phyloP scores from a whole-genome alignment of 78 protist genomes.

The Dictyostelium brefeldianum region DNA sequence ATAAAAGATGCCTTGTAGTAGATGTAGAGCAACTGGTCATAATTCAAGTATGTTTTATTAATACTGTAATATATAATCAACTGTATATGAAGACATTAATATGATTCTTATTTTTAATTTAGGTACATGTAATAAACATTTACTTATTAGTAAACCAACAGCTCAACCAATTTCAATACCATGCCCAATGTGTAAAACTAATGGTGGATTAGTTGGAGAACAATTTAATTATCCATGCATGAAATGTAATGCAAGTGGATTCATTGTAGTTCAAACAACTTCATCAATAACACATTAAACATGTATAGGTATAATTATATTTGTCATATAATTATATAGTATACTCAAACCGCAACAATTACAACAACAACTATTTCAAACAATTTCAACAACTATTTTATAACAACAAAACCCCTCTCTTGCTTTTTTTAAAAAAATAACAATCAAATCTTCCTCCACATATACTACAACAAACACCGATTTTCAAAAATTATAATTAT shows the following conservation, averaged over 20 bases:
- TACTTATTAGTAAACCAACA: neutral
- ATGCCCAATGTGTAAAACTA: neutral
- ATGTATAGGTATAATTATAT: too few species aligned
- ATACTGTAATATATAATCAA: too few species aligned
- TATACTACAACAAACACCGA: too few species aligned
- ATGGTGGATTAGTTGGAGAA: neutral
- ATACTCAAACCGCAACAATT: neutral
- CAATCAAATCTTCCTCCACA: too few species aligned
- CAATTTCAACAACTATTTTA: neutral
- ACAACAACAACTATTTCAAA: neutral
- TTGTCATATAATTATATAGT: too few species aligned
- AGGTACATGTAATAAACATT: constrained; percentile 14
- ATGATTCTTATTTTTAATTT: too few species aligned
- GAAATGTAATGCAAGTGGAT: neutral
- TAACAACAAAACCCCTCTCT: too few species aligned
- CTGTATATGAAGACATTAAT: too few species aligned
- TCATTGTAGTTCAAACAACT: neutral
- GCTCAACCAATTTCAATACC: neutral
- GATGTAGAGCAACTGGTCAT: neutral
- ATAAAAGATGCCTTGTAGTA: constrained; percentile 4
- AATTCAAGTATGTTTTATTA: constrained; percentile 24
- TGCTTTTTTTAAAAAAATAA: too few species aligned
- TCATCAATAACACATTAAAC: too few species aligned
- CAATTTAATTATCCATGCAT: neutral
- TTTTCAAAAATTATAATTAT: too few species aligned